Base-by-base conservation (phyloP, 2,329 filamentous ascomycete species). In the Rhexocercosporidium sp. region DNA sequence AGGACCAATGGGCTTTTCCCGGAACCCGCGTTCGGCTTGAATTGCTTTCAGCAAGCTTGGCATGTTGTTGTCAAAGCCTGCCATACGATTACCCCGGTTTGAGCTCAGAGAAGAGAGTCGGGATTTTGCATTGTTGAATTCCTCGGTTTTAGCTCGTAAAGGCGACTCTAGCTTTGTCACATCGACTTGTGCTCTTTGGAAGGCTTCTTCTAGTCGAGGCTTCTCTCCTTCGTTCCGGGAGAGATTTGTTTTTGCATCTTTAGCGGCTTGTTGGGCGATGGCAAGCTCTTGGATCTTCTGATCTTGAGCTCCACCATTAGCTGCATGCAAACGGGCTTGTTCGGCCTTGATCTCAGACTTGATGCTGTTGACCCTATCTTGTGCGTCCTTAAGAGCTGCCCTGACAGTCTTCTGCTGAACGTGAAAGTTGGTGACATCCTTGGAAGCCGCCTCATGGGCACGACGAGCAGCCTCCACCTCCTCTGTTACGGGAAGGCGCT, bases 1-100 rank as follows among this genome's bases (percentile, higher is more conserved):
- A 0, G 96, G 96, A 0, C 96, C 96, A 39, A 98, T 83, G 1
- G 96, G 96, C 69, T 86, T 90, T 51, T 86, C 81, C 27, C 83
- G 81, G 75, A 96, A 98, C 0, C 88, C 83, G 2, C 70, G 78
- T 66, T 97, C 92, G n/a, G 82, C 81, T 6, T 88, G 83, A 68
- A 98, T 92, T n/a, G 85, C 85, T 62, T 80, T 83, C 7, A 96
- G 79, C 3, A 97, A 85, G 1, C 82, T 79, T 0, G 84, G 82
- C 74, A 96, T 86, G 47, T 84, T 85, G 0, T 79, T 77, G 7
- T 89, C 86, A 73, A 91, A 97, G 0, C 86, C 90, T 66, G 85
- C 85, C 53, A 87, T 86, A 59, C 85, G 84, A 59, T 88, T 85
- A 1, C 86, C 86, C 56, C 85, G 83, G 49, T 88, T 87, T 74